Evolutionary conservation across 129 eudicot genomes (phyloP).

Genomic region (Pulicaria dysenterica): DNA sequence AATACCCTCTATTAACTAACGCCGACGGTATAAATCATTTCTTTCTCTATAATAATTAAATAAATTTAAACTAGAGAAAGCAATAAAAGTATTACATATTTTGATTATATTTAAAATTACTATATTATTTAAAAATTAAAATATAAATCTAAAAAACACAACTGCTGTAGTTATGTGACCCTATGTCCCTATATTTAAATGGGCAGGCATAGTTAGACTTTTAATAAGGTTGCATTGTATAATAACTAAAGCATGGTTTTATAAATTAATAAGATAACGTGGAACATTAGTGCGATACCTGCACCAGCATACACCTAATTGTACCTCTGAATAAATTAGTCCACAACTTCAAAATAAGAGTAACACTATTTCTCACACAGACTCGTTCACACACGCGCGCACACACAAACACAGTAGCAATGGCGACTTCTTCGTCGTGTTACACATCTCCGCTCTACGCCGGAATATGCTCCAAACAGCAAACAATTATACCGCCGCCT

Average conservation of each 20-base stretch:
- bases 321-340: conserved; percentile 21
- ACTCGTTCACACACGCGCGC: neutral
- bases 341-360: conserved; percentile 21
- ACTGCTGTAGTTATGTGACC: no score
- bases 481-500: conserved; percentile 28
- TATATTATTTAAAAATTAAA: no score
- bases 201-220: conserved; percentile 13
- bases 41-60: no score
- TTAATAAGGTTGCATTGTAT: neutral
- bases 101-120: no score
- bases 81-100: no score
- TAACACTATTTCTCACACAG: neutral
- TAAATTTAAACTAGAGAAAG: no score
- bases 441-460: conserved; percentile 35
- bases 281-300: neutral
- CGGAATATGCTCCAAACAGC: conserved; percentile 32
- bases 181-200: neutral
- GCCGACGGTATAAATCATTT: no score
- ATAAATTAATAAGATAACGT: neutral
- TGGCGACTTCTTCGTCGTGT: conserved; percentile 47
- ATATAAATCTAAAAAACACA: no score
- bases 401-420: conserved; percentile 35
- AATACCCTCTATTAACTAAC: no score
- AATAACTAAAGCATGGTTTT: neutral
- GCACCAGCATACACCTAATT: conserved; percentile 32